phyloP scores from a whole-genome alignment of 2,329 filamentous ascomycete genomes.

The Fusarium buharicum region DNA sequence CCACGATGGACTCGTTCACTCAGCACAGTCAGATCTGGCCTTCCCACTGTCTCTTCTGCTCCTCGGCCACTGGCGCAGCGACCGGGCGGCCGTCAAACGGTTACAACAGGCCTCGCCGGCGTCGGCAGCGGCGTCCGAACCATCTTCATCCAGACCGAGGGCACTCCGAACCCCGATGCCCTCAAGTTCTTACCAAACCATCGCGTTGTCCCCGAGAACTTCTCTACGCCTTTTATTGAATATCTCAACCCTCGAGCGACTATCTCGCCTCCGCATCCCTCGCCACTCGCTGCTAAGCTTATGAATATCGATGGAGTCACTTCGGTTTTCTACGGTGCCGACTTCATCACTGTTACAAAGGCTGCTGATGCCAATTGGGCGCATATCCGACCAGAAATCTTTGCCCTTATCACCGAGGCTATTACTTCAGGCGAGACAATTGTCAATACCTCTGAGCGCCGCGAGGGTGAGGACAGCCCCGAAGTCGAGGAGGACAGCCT shows the following conservation, averaged over 20 bases:
- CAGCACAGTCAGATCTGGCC: constrained; percentile 40
- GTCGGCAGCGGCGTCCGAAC: constrained; percentile 65
- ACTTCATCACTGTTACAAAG: constrained; percentile 98
- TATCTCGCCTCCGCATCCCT: constrained; percentile 87
- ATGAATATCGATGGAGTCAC: constrained; percentile 96
- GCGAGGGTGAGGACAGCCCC: constrained; percentile 59
- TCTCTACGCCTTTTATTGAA: constrained; percentile 85
- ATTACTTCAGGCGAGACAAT: constrained; percentile 85
- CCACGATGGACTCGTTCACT: constrained; percentile 46
- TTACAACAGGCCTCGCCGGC: constrained; percentile 39
- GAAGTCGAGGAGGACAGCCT: constrained; percentile 71
- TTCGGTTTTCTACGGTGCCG: constrained; percentile 90
- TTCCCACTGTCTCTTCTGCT: constrained; percentile 34
- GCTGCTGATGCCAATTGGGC: constrained; percentile 89
- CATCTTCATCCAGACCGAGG: constrained; percentile 98
- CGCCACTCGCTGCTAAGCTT: constrained; percentile 87
- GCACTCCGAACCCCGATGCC: constrained; percentile 93
- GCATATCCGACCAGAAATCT: constrained; percentile 94
- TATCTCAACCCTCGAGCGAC: constrained; percentile 91
- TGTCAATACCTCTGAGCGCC: constrained; percentile 75
- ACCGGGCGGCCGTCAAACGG: constrained; percentile 21
- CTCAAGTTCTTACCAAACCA: constrained; percentile 97
- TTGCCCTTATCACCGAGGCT: constrained; percentile 92
- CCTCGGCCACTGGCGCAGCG: constrained; percentile 38
- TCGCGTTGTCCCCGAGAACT: constrained; percentile 78